These are phyloP conservation scores for Wallacemonas collosoma DNA, from an alignment of 208 protist genomes.

Conservation along the genomic window DNA sequence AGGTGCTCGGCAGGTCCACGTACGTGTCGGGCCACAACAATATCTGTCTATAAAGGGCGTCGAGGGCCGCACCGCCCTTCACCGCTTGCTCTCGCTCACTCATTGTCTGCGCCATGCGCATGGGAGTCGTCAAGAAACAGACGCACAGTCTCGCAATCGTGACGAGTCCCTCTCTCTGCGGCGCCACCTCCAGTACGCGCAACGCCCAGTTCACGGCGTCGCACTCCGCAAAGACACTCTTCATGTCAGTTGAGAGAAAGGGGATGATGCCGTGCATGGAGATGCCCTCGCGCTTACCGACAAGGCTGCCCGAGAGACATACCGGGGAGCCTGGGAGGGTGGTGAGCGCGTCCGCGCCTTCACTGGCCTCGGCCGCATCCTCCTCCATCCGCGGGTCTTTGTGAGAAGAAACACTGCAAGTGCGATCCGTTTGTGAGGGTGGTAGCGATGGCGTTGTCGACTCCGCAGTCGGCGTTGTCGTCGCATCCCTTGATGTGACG, in stretches of 20 bases:
- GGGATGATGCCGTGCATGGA: slow-evolving; percentile 49
- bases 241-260: slow-evolving; percentile 28
- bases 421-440: too few relatives aligned
- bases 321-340: slow-evolving; percentile 17
- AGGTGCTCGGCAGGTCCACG: slow-evolving; percentile 50
- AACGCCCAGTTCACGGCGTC: slow-evolving; percentile 50
- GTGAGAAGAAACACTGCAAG: not conserved
- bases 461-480: too few relatives aligned
- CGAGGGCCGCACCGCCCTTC: slow-evolving; percentile 35
- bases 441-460: too few relatives aligned
- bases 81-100: slow-evolving; percentile 48
- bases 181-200: slow-evolving; percentile 29
- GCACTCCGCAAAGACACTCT: slow-evolving; percentile 39
- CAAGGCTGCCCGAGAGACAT: slow-evolving; percentile 30
- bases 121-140: slow-evolving; percentile 54
- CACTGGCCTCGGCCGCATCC: not conserved
- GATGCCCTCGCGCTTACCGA: slow-evolving; percentile 36
- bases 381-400: not conserved
- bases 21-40: slow-evolving; percentile 58
- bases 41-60: slow-evolving; percentile 47
- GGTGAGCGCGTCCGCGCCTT: not conserved
- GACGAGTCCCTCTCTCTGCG: slow-evolving; percentile 30
- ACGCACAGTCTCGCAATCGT: slow-evolving; percentile 67
- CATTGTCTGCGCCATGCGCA: slow-evolving; percentile 64
- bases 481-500: too few relatives aligned